Base-by-base conservation (phyloP, 1,284 basidiomycete species). In the Apiotrichum mycotoxinovorans region DNA sequence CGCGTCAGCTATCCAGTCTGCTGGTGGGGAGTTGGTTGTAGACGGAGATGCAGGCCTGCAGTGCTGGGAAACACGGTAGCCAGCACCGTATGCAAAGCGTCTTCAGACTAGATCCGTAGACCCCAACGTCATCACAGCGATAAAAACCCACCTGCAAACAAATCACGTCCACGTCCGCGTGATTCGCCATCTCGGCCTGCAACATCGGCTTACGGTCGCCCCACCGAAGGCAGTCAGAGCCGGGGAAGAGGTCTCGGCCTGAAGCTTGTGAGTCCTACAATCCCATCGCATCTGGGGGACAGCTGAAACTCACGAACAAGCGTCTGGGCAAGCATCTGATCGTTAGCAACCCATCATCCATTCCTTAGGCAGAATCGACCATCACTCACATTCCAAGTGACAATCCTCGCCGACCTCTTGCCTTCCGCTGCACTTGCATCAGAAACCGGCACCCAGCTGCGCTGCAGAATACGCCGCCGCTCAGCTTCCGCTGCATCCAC, bases 231-330 rank as follows among this genome's bases (percentile, higher is more conserved):
- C 89, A 91, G 68, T 89, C 84, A 38, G 72, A 79, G 30, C 84
- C 86, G 4, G 91, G 91, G 67, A 94, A 93, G 42, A 94, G 80
- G 52, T 90, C 85, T 44, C 91, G 83, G 37, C 90, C 90, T 92
- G 66, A 12, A 23, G 38, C 25, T 27, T 26, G 3, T 11, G 10
- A 34, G 22, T 17, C 12, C 4, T 15, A 34, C n/a, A 25, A 7
- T 20, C 45, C 18, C 10, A 4, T 27, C 3, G 25, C 3, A 23
- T 38, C 35, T 22, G 23, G 9, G 14, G 5, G 41, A 20, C 23
- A 5, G 14, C 17, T 8, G 27, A 18, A 12, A 67, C 75, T 62
- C 56, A 76, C 77, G 68, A 43, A 79, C 73, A 45, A 79, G 72
- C 10, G 75, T 78, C 56, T 78, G 78, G 4, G 83, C 67, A 50